Base-by-base conservation (phyloP, 768 basidiomycete genomes). In the Termitomyces bulborhizus region DNA sequence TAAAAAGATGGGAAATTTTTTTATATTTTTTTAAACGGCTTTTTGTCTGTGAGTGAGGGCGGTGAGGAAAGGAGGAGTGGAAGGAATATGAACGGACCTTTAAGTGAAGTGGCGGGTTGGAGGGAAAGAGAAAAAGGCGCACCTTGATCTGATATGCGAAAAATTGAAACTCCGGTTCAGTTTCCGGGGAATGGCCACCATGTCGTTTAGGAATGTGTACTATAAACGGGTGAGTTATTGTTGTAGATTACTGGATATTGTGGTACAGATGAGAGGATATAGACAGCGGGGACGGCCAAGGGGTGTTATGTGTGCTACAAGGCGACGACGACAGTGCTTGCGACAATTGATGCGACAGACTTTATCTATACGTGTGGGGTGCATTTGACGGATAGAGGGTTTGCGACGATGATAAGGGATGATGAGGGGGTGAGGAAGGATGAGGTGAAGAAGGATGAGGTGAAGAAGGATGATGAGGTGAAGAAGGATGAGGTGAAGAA, bases 191-290 rank as follows among this genome's bases (percentile, higher is more conserved):
- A 31, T 8, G 27, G 48, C 53, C 48, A 36, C 46, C 60, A 88
- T 88, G 88, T 83, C 82, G 42, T 88, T 90, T 72, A 76, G 77
- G 32, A 96, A 97, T 68, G 64, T 92, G 43, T 97, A 95, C 72
- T 94, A 93, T 73, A 91, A 90, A 70, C 83, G 93, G 62, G 92
- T 93, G 69, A 75, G 83, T 76, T 26, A 3, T 27, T 43, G 24
- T 37, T 4, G 21, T 29, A 49, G 6, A 54, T 41, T 43, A 31
- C 46, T 18, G 54, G 46, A 47, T 27, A n/a, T 29, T 39, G 41
- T 29, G 56, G 52, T 60, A 62, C 53, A 65, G 43, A 50, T 51
- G 34, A 47, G 43, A 44, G 46, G 54, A 34, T 9, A 8, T 66
- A 95, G 92, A 83, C 85, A 42, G 83, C 85, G 52, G 92, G 78